Percentiles rank a stretch among this genome's conserved stretches.
Conservation (phyloP, 495 filamentous ascomycete species). For the Aspergillus nanangensis region DNA sequence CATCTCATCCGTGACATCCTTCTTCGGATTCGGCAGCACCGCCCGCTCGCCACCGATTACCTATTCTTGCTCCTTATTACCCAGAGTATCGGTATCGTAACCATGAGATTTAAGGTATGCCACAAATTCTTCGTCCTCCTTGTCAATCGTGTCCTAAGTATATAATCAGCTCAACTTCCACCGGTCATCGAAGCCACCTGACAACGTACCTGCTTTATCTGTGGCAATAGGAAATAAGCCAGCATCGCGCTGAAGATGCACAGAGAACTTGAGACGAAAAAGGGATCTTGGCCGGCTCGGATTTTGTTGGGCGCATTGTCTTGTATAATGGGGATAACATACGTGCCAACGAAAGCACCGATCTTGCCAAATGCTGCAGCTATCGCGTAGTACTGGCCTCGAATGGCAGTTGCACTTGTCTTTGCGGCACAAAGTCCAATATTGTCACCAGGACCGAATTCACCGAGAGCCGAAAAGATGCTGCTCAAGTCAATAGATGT, state of each 20-base stretch:
- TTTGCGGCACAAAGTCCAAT: conserved; percentile 86
- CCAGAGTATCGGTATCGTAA: not conserved
- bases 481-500: conserved; percentile 32
- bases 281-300: conserved; percentile 71
- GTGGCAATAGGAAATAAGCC: conserved; percentile 54
- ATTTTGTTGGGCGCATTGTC: conserved; percentile 56
- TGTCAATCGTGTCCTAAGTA: not conserved
- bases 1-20: too few species aligned
- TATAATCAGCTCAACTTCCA: not conserved
- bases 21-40: too few species aligned
- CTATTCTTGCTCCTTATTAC: not conserved
- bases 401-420: conserved; percentile 78
- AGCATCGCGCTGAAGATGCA: conserved; percentile 60
- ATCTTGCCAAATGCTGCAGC: conserved; percentile 83
- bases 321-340: conserved; percentile 70
- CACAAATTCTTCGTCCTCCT: not conserved
- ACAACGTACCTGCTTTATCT: conserved; percentile 56
- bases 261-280: conserved; percentile 64
- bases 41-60: not conserved
- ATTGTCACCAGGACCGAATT: conserved; percentile 86
- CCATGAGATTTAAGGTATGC: not conserved
- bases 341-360: conserved; percentile 86
- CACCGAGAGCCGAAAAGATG: conserved; percentile 79
- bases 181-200: not conserved
- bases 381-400: conserved; percentile 89